Evolutionary conservation across 2,329 filamentous ascomycete species (phyloP).

Genomic region (Raffaelea deltoideospora): DNA sequence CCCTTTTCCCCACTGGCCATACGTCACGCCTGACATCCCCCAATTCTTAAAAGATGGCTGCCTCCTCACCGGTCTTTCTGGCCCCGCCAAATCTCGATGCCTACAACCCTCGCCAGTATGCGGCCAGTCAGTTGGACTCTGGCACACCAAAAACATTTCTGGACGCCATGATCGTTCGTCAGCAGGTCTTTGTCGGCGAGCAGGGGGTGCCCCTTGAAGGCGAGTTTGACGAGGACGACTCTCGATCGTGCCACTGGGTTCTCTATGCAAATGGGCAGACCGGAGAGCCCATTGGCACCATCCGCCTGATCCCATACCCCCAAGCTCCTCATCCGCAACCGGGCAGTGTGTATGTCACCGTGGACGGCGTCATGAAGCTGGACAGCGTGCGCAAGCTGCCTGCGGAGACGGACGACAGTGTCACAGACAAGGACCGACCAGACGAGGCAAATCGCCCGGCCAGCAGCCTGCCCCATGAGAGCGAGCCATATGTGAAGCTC

Average conservation of each 20-base stretch:
- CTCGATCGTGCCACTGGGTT: conserved; percentile 72
- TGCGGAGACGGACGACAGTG: background rate
- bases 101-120: conserved; percentile 19
- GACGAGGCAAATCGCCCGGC: conserved; percentile 8
- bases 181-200: conserved; percentile 45
- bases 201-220: conserved; percentile 44
- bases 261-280: conserved; percentile 46
- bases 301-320: conserved; percentile 70
- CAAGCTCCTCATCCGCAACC: conserved; percentile 47
- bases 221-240: conserved; percentile 72
- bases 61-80: no score
- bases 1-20: no score
- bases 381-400: conserved; percentile 9
- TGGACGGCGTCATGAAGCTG: conserved; percentile 23
- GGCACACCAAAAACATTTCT: conserved; percentile 43
- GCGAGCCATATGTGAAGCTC: conserved; percentile 69
- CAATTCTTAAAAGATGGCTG: no score
- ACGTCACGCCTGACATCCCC: no score
- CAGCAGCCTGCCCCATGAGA: conserved; percentile 33
- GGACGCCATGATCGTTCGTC: conserved; percentile 48
- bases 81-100: conserved; percentile 14
- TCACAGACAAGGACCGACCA: conserved; percentile 11
- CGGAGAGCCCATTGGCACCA: conserved; percentile 50
- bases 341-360: conserved; percentile 27
- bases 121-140: conserved; percentile 26